These are phyloP conservation scores for Neurospora sp. DNA, from an alignment of 495 filamentous ascomycete species.

Conservation along the genomic window DNA sequence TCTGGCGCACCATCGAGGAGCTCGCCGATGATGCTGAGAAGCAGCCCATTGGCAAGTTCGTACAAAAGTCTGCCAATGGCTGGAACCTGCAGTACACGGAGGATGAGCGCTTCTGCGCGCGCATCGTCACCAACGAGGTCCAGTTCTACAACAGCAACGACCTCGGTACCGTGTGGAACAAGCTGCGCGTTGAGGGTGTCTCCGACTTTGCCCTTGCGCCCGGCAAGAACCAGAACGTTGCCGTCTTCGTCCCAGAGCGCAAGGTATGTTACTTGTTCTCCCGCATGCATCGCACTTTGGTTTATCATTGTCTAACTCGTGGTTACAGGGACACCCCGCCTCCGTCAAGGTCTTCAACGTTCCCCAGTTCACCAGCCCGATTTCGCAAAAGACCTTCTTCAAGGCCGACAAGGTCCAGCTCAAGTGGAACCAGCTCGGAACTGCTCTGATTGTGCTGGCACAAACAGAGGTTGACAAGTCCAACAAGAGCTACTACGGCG, in stretches of 20 bases:
- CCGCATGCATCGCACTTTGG: not conserved
- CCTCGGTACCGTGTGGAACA: conserved; percentile 82
- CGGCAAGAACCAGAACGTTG: conserved; percentile 78
- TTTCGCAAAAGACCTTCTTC: conserved; percentile 97
- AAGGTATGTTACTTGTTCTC: conserved; percentile 49
- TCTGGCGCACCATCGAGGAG: conserved; percentile 72
- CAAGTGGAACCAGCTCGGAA: conserved; percentile 92
- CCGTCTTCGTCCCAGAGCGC: conserved; percentile 87
- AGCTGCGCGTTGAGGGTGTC: conserved; percentile 86
- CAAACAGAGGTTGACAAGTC: conserved; percentile 97
- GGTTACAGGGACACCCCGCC: conserved; percentile 69
- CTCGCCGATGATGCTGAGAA: conserved; percentile 46
- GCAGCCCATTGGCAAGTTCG: conserved; percentile 72
- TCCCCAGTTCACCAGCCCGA: conserved; percentile 64
- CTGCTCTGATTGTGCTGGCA: conserved; percentile 84
- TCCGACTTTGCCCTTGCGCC: conserved; percentile 82
- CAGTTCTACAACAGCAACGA: conserved; percentile 90
- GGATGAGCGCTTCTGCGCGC: conserved; percentile 87
- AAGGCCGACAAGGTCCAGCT: conserved; percentile 98
- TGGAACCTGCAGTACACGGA: conserved; percentile 97
- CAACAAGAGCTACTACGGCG: conserved; percentile 97
- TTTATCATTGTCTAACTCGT: conserved; percentile 2
- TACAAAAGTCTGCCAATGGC: conserved; percentile 88
- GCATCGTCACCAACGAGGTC: conserved; percentile 89
- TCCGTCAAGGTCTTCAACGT: conserved; percentile 90